Base-by-base conservation (phyloP, 1,139 yeast genomes). In the Geotrichum armillariae region DNA sequence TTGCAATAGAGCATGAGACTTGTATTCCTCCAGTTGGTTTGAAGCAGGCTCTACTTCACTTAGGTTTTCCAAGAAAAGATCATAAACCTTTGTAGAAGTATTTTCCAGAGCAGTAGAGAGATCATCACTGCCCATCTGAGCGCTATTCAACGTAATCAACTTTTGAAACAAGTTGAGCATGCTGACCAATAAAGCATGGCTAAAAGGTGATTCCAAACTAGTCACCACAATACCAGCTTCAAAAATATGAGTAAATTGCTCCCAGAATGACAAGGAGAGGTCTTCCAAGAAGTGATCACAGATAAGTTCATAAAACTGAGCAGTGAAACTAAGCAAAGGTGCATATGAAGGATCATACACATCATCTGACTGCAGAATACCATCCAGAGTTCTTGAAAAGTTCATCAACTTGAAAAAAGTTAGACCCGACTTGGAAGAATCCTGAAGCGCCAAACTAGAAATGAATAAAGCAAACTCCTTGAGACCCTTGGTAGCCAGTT, bases 41-140 rank as follows among this genome's bases (percentile, higher is more conserved):
- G 35, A 21, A 66, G 69, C 40, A 60, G 53, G 43, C 56, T 64
- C 57, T 48, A 66, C 41, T 12, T 20, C 36, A 17, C 45, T n/a
- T 27, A 48, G 16, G 25, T 33, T 37, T n/a, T 48, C 52, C 4
- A 41, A 8, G 4, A 42, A 32, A 2, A 48, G 40, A 12, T 48
- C 48, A 29, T 29, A 43, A 33, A 39, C 40, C 14, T 41, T 33
- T 1, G 45, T 35, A 3, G 48, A 38, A 16, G 31, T 25, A 9
- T 21, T 23, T 14, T 38, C 41, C 7, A 48, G 17, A n/a, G 45
- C 43, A 20, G 36, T n/a, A 4, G 31, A 18, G n/a, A 39, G 21
- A 17, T 25, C 44, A 6, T 43, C 41, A 6, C 48, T 41, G 3
- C 44, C 44, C 25, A 40, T 17, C 6, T 40, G 17, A 22, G 27